Conservation (phyloP, 768 basidiomycete genomes). For the Mycena sanguinolenta region DNA sequence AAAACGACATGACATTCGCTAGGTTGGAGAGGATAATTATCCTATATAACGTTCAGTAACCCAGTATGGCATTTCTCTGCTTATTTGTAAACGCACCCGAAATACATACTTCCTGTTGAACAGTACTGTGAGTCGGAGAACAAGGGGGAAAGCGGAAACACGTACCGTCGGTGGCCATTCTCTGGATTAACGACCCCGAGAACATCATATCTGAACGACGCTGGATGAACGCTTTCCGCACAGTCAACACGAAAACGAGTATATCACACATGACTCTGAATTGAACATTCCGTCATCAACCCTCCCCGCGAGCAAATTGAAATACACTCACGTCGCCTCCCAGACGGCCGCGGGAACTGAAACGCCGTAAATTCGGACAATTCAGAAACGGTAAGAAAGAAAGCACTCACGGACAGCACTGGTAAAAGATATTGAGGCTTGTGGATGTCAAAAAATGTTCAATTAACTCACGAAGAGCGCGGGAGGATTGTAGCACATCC, state of each 20-base stretch:
- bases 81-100: background rate
- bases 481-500: background rate
- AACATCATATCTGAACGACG: background rate
- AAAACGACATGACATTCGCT: background rate
- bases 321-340: constrained; percentile 3
- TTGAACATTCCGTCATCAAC: background rate
- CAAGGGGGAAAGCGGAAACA: background rate
- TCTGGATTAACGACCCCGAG: background rate
- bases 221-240: background rate
- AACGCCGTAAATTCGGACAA: background rate
- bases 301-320: background rate
- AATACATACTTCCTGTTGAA: constrained; percentile 2
- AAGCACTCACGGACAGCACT: background rate
- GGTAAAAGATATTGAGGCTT: background rate
- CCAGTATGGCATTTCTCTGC: background rate
- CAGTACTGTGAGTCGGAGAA: no score
- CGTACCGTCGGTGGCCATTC: background rate
- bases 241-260: background rate
- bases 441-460: background rate
- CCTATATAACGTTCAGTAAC: background rate
- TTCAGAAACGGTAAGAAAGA: background rate
- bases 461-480: background rate
- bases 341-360: background rate
- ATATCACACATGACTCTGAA: background rate
- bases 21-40: background rate